phyloP scores from a whole-genome alignment of 495 filamentous ascomycete genomes.

The Tricharina praecox region DNA sequence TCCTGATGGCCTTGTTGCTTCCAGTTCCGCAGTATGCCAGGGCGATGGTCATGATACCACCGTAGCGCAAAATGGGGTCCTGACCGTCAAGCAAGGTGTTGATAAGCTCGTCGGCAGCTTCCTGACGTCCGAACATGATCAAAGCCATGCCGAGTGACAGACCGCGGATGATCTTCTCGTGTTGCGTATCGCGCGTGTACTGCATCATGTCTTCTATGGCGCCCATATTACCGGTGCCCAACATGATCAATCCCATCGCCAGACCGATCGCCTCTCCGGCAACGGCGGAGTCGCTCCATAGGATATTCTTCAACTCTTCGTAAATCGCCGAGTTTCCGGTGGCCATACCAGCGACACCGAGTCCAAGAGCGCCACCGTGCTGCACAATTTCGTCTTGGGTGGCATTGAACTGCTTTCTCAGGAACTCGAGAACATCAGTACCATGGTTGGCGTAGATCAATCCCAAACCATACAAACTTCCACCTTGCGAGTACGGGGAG shows the following conservation, averaged over 20 bases:
- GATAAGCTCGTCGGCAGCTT: constrained; percentile 84
- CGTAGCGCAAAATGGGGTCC: constrained; percentile 84
- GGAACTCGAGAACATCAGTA: constrained; percentile 74
- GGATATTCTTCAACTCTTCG: constrained; percentile 68
- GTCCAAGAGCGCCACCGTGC: constrained; percentile 84
- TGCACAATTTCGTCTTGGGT: constrained; percentile 89
- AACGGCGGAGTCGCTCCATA: constrained; percentile 84
- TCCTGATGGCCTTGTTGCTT: constrained; percentile 96
- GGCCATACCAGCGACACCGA: constrained; percentile 96
- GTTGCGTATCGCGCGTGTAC: constrained; percentile 93
- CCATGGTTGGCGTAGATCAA: constrained; percentile 97
- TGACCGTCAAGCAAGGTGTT: constrained; percentile 85
- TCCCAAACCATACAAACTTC: constrained; percentile 86
- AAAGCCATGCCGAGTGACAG: constrained; percentile 91
- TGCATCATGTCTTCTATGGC: constrained; percentile 88
- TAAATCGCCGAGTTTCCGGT: constrained; percentile 81
- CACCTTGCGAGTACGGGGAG: constrained; percentile 89
- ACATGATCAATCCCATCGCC: constrained; percentile 91
- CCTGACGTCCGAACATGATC: constrained; percentile 94
- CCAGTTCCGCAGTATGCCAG: constrained; percentile 93
- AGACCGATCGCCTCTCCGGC: constrained; percentile 94
- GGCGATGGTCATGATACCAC: constrained; percentile 97
- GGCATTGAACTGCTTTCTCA: constrained; percentile 69
- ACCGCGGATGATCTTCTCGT: constrained; percentile 97
- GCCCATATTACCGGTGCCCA: constrained; percentile 83